phyloP scores from a whole-genome alignment of 768 basidiomycete genomes.

The Psilocybe cubensis region DNA sequence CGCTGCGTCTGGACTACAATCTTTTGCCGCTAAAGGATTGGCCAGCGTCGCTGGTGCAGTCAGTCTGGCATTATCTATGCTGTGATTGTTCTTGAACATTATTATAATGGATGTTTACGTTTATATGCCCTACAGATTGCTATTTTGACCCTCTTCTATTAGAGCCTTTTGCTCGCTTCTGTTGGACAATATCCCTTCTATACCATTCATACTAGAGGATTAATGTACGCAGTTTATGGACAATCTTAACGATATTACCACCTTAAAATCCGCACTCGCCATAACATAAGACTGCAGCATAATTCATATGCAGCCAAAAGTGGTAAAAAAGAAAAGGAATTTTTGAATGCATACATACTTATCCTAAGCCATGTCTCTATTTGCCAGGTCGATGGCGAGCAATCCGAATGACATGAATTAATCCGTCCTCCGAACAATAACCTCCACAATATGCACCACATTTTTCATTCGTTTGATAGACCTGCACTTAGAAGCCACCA shows the following conservation, averaged over 20 bases:
- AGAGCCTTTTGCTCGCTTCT: neutral
- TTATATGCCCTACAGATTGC: no score
- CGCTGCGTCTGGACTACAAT: neutral
- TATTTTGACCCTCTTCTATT: no score
- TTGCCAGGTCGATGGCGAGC: neutral
- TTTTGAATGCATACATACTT: neutral
- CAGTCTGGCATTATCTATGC: neutral
- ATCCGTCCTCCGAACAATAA: neutral
- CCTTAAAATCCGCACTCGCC: neutral
- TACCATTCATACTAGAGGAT: neutral
- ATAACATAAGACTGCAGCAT: neutral
- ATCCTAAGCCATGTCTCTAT: neutral
- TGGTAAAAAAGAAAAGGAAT: neutral
- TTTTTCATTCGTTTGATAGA: neutral
- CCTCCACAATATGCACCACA: neutral
- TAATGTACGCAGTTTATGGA: neutral
- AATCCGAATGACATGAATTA: neutral
- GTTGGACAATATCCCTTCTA: no score
- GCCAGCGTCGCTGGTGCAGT: neutral
- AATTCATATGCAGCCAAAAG: neutral
- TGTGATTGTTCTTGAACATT: no score
- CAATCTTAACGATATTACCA: neutral
- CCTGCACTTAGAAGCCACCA: neutral
- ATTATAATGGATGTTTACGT: no score
- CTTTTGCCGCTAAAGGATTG: neutral